Conservation (phyloP, 805 yeast species). For the Cyberlindnera bimundalis region DNA sequence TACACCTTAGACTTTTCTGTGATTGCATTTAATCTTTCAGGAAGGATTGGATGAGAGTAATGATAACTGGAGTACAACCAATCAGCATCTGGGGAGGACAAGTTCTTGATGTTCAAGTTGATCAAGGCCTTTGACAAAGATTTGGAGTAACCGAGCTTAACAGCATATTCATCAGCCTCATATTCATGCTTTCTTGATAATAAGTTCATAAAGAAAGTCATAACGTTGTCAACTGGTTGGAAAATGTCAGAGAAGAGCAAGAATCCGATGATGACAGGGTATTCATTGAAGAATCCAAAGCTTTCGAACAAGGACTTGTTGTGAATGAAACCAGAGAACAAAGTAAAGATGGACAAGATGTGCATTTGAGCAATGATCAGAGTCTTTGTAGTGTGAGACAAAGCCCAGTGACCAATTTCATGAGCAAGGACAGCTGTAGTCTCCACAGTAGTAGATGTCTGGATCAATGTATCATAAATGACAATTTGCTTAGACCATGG, state of each 20-base stretch:
- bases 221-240: constrained; percentile 68
- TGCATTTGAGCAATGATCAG: constrained; percentile 63
- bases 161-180: constrained; percentile 90
- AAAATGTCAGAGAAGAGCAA: constrained; percentile 73
- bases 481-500: constrained; percentile 98
- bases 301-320: constrained; percentile 74
- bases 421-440: constrained; percentile 96
- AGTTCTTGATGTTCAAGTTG: constrained; percentile 73
- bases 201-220: constrained; percentile 64
- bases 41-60: constrained; percentile 86
- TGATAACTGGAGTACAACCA: constrained; percentile 85
- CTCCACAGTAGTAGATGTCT: constrained; percentile 71
- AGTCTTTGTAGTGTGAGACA: constrained; percentile 81
- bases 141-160: constrained; percentile 63
- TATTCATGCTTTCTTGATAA: constrained; percentile 85
- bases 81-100: constrained; percentile 85
- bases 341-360: constrained; percentile 58
- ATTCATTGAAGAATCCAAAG: constrained; percentile 65
- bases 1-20: constrained; percentile 31
- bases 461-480: constrained; percentile 84
- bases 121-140: constrained; percentile 71
- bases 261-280: constrained; percentile 81
- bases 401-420: constrained; percentile 97
- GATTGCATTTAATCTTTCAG: constrained; percentile 83
- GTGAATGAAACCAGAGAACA: constrained; percentile 76